Evolutionary conservation across 2,329 filamentous ascomycete species (phyloP), one percentile per base, ranked within the genome.

Genomic region (Ilyonectria destructans): DNA sequence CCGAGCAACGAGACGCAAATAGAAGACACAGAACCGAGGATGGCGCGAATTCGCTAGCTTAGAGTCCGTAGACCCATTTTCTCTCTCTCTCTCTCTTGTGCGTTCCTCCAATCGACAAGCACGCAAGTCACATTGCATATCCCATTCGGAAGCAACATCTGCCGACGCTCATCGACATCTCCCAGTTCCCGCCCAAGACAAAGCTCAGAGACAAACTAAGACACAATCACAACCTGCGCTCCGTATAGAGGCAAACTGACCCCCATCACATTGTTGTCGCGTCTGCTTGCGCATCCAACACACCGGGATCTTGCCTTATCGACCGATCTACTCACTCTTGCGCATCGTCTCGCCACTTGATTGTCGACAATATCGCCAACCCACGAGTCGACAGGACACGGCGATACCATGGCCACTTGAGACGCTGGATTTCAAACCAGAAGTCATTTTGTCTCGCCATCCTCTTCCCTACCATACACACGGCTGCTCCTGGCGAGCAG

Each of bases 401-500:
- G 37, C 51, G 49, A 55, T 31, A 45, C 29, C 26, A 62, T 62
- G 59, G 31, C 54, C 12, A 29, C 51, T 15, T 62, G 17, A 55
- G 21, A 15, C 26, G 21, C n/a, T 31, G 21, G 15, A 45, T 31
- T 10, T 3, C 12, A 49, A 23, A 13, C 5, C 6, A 48, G 13
- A 58, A 29, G 19, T 7, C n/a, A 17, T 21, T 9, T 33, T 19
- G 26, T 21, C 6, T 37, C 13, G 4, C 6, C 43, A 21, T 29
- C 2, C 23, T n/a, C 56, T 21, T 12, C 6, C 4, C 48, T 10
- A 33, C n/a, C 19, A 37, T 7, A 10, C 5, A 13, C 17, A n/a
- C 37, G 19, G 48, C 48, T 58, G 46, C 64, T 62, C 54, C 58
- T 17, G 58, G 64, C 49, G 58, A 62, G 58, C 35, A 58, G 17